Base-by-base conservation (phyloP, 345 rosid species). In the Trapa bicornis region DNA sequence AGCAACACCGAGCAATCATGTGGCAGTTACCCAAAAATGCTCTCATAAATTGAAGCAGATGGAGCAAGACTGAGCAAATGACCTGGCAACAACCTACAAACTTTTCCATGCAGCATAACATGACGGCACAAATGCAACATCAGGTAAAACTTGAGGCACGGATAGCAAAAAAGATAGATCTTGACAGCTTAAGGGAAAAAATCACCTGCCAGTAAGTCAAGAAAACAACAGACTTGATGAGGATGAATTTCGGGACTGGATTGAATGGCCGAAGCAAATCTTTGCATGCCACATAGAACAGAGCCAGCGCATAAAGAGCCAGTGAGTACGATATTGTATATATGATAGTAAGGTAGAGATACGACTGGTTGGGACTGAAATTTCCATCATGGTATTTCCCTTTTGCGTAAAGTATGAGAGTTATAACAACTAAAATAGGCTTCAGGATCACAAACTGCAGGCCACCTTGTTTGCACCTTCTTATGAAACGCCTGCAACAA, bases 201-300 rank as follows among this genome's bases (percentile, higher is more conserved):
- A n/a, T 79, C 77, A 91, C 97, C 96, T 94, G 99, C 99, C 99
- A 94, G 76, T 94, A 94, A 14, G 97, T 94, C 52, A 94, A 75
- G 78, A 91, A 94, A 74, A 94, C 96, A 39, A 91, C 99, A 67
- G 99, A 89, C 73, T 94, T 94, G 36, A 94, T 87, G 41, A 91
- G 82, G 75, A 94, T 73, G 69, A 94, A 94, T 82, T 94, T 94
- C 1, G 97, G 99, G 74, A 91, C 96, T 52, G 97, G 99, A 75
- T 91, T 94, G 84, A 94, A 94, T 62, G 99, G 99, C 83, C 86
- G 82, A 71, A 94, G 97, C 71, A 94, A 84, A 85, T 94, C 96
- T 78, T 78, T 91, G 85, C 96, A 94, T 38, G 99, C 99, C 78
- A 94, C 78, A 71, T 94, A 94, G 75, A 94, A 94, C 74, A 94